Base-by-base conservation (phyloP, 2,329 filamentous ascomycete genomes). In the Aspergillus sp. region DNA sequence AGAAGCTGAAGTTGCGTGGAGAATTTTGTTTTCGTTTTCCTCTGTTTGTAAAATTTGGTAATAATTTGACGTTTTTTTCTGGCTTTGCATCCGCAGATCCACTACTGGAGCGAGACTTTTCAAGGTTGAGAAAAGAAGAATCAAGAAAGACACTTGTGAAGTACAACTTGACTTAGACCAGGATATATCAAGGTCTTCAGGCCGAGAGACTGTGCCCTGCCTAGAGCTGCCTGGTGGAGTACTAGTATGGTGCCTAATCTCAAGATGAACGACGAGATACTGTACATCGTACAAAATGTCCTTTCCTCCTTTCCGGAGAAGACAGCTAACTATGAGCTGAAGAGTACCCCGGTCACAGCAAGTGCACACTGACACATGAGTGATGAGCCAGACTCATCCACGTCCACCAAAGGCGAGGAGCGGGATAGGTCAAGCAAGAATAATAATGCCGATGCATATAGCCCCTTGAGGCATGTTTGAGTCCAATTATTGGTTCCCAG, bases 11-110 rank as follows among this genome's bases (percentile, higher is more conserved):
- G 63, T 66, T 25, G 58, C 59, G 68, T 66, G 65, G 69, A 67
- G 68, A 69, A 64, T 66, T 65, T 65, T 65, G 72, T 75, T 75
- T 76, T 75, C 66, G 66, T 75, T 75, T 75, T 76, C 60, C 72
- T 76, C 68, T 69, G 69, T 75, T 75, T 67, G 72, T 75, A 70
- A 59, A 54, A 65, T 70, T 68, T 66, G 63, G 63, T 69, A 63
- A 66, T 64, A 57, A 63, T 59, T 68, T 64, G 61, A 66, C 59
- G 55, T 59, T 64, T 66, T 67, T 68, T 64, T 57, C 22, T 45
- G 25, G 63, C 61, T 68, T 65, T 69, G 63, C 68, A 65, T 71
- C 71, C 71, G 69, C 70, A 68, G 70, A 73, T 74, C 72, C 71
- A 73, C 72, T 64, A 60, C 51, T 61, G 49, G 52, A 53, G 48